Conservation (phyloP, 305 asterid species). For the Petunia hybrid region DNA sequence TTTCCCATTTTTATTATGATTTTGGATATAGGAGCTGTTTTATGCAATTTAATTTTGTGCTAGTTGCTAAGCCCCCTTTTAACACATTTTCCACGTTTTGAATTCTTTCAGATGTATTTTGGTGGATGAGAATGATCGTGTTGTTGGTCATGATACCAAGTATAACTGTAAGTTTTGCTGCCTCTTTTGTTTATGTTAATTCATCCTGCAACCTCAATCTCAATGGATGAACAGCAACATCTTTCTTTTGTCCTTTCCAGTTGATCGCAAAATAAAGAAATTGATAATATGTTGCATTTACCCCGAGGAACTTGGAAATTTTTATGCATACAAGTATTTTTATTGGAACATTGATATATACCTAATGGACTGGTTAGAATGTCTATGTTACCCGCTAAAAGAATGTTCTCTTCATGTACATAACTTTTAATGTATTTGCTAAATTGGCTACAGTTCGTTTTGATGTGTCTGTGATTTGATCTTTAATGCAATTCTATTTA, state of each 20-base stretch:
- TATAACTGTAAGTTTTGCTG: constrained; percentile 75
- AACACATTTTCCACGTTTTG: constrained; percentile 10
- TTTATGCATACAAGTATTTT: too few relatives aligned
- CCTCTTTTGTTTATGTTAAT: not conserved
- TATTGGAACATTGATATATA: too few relatives aligned
- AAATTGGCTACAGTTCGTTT: not conserved
- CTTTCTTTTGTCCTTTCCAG: too few relatives aligned
- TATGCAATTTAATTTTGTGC: not conserved
- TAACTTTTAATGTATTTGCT: not conserved
- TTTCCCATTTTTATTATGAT: not conserved
- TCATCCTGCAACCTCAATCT: too few relatives aligned
- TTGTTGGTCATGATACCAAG: constrained; percentile 92
- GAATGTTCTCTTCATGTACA: not conserved
- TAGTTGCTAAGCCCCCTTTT: not conserved
- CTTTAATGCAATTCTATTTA: not conserved
- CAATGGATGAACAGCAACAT: too few relatives aligned
- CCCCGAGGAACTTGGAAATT: too few relatives aligned
- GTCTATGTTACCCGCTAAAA: too few relatives aligned
- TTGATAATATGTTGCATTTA: too few relatives aligned
- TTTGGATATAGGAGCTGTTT: not conserved
- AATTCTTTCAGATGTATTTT: constrained; percentile 77
- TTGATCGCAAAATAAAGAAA: too few relatives aligned
- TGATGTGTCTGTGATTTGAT: not conserved
- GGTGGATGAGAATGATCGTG: constrained; percentile 91
- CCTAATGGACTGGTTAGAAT: too few relatives aligned